phyloP scores from a whole-genome alignment of 177 flowering plant genomes.

The Vitis hybrid region DNA sequence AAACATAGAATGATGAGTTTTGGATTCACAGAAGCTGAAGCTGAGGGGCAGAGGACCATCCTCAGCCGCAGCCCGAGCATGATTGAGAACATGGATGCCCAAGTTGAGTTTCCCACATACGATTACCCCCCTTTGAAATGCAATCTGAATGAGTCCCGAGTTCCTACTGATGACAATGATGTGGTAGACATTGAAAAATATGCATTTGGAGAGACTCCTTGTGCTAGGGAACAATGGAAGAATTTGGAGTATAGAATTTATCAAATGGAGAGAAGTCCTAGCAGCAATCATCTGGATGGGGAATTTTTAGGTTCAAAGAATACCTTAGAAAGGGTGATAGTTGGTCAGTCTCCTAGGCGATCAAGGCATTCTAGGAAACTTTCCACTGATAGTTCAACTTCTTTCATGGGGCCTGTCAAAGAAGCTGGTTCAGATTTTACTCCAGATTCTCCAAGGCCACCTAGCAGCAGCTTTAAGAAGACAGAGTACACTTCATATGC shows the following conservation, averaged over 20 bases:
- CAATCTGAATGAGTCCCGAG: slow-evolving; percentile 47
- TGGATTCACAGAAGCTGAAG: slow-evolving; percentile 72
- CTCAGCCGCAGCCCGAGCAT: slow-evolving; percentile 31
- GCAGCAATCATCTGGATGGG: slow-evolving; percentile 43
- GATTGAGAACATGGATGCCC: slow-evolving; percentile 37
- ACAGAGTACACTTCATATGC: slow-evolving; percentile 27
- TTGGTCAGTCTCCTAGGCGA: slow-evolving; percentile 62
- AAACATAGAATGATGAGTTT: slow-evolving; percentile 87
- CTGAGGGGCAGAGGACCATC: slow-evolving; percentile 38
- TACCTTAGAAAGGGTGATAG: slow-evolving; percentile 61
- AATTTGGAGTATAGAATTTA: slow-evolving; percentile 64
- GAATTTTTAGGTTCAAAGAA: slow-evolving; percentile 44
- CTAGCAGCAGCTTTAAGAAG: slow-evolving; percentile 46
- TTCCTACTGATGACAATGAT: slow-evolving; percentile 44
- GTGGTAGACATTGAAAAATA: slow-evolving; percentile 66
- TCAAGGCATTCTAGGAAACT: slow-evolving; percentile 51
- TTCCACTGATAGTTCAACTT: slow-evolving; percentile 59
- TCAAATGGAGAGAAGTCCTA: slow-evolving; percentile 67
- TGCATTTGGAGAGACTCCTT: slow-evolving; percentile 68
- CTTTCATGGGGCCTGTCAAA: slow-evolving; percentile 37
- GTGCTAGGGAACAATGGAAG: slow-evolving; percentile 46
- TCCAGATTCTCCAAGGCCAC: slow-evolving; percentile 44
- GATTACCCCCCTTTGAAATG: slow-evolving; percentile 86
- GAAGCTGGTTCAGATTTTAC: slow-evolving; percentile 40
- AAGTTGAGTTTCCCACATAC: slow-evolving; percentile 41